Conservation (phyloP, 2,329 filamentous ascomycete genomes). For the Ophiostoma himal-ulmi region DNA sequence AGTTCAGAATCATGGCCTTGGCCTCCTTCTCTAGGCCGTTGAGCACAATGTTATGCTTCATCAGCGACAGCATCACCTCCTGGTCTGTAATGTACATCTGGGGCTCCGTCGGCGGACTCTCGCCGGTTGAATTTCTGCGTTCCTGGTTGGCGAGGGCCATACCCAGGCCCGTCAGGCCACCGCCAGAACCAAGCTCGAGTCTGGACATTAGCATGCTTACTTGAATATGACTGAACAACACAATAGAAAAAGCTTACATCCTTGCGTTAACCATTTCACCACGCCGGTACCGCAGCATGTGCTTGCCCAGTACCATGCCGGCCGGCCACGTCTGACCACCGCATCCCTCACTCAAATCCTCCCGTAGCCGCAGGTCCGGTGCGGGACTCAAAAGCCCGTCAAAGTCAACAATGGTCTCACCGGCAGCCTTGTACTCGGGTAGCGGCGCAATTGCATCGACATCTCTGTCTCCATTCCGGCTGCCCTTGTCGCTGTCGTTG, state of each 20-base stretch:
- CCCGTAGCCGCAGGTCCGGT: slow-evolving; percentile 66
- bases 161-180: slow-evolving; percentile 72
- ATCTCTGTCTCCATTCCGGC: slow-evolving; percentile 9
- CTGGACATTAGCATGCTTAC: slow-evolving; percentile 39
- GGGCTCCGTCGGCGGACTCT: slow-evolving; percentile 28
- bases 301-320: slow-evolving; percentile 79
- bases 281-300: slow-evolving; percentile 70
- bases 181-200: slow-evolving; percentile 86
- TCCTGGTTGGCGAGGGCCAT: slow-evolving; percentile 49
- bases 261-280: slow-evolving; percentile 58
- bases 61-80: slow-evolving; percentile 73
- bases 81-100: slow-evolving; percentile 80
- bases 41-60: slow-evolving; percentile 79
- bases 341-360: slow-evolving; percentile 82
- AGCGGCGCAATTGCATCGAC: slow-evolving; percentile 52
- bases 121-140: background rate
- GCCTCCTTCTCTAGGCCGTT: slow-evolving; percentile 64
- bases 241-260: slow-evolving; percentile 53
- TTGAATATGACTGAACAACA: background rate
- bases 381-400: slow-evolving; percentile 58
- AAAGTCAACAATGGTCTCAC: slow-evolving; percentile 55
- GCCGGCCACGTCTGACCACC: slow-evolving; percentile 94
- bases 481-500: slow-evolving; percentile 26
- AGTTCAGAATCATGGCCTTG: slow-evolving; percentile 68
- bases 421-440: slow-evolving; percentile 51